Evolutionary conservation across 179 eudicot species (phyloP).

Genomic region (Pouteria campechiana): DNA sequence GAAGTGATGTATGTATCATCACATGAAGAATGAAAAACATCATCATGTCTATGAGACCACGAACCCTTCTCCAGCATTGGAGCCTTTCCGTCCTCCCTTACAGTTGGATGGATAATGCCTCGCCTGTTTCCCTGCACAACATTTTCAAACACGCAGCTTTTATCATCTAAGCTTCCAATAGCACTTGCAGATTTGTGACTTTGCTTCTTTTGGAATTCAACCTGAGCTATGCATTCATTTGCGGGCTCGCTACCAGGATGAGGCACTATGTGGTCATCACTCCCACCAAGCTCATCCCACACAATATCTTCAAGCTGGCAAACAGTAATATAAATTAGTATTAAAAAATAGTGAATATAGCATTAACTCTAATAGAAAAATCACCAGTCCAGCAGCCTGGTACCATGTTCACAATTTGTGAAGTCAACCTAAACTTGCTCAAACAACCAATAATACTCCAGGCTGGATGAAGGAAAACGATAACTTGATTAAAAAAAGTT

Average conservation of each 20-base stretch:
- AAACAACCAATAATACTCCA: background rate
- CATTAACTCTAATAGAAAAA: no score
- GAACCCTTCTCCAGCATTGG: constrained; percentile 38
- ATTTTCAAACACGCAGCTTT: no score
- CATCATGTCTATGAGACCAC: constrained; percentile 25
- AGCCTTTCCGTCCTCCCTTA: constrained; percentile 17
- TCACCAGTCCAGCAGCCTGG: no score
- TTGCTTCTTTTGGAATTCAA: constrained; percentile 30
- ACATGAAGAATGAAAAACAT: constrained; percentile 24
- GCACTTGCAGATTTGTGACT: constrained; percentile 23
- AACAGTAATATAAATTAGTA: constrained; percentile 1
- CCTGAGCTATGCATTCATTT: constrained; percentile 19
- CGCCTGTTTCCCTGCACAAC: constrained; percentile 14
- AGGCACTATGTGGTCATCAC: constrained; percentile 74
- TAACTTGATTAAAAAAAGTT: background rate
- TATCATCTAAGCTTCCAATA: constrained; percentile 12
- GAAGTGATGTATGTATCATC: constrained; percentile 26
- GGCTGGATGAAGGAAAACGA: background rate
- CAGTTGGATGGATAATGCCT: no score
- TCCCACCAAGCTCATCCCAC: constrained; percentile 56
- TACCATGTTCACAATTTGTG: background rate
- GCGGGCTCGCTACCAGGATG: constrained; percentile 20
- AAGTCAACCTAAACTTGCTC: background rate
- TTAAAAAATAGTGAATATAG: background rate
- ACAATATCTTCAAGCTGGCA: constrained; percentile 75